Conservation (phyloP, 805 yeast species). For the Pichia gijzeniarum region DNA sequence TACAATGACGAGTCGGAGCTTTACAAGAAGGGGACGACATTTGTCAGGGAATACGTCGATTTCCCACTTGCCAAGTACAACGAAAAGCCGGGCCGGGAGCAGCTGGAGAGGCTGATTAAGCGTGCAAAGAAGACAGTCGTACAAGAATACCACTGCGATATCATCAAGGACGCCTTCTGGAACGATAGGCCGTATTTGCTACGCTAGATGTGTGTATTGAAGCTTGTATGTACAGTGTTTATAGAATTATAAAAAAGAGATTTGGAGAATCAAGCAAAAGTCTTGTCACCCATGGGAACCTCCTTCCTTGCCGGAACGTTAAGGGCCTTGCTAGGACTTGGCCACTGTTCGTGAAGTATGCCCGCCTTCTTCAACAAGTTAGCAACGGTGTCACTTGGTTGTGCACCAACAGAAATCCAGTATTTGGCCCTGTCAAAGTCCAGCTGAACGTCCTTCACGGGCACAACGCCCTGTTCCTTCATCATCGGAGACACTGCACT, state of each 20-base stretch:
- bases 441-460: slow-evolving; percentile 71
- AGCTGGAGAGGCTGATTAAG: slow-evolving; percentile 41
- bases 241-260: neutral
- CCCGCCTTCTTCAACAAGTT: slow-evolving; percentile 76
- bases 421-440: slow-evolving; percentile 89
- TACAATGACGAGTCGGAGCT: slow-evolving; percentile 89
- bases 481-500: slow-evolving; percentile 60
- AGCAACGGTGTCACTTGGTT: slow-evolving; percentile 77
- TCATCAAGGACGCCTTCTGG: slow-evolving; percentile 66
- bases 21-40: slow-evolving; percentile 74
- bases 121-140: slow-evolving; percentile 43
- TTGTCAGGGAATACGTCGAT: slow-evolving; percentile 41
- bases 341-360: slow-evolving; percentile 54
- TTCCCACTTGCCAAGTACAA: slow-evolving; percentile 2
- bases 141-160: slow-evolving; percentile 46
- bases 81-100: slow-evolving; percentile 37
- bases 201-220: slow-evolving; percentile 2
- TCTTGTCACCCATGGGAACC: slow-evolving; percentile 20
- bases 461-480: slow-evolving; percentile 45
- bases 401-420: slow-evolving; percentile 98
- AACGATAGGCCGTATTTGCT: slow-evolving; percentile 34
- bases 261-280: slow-evolving; percentile 17
- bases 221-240: slow-evolving; percentile 4
- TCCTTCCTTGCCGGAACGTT: slow-evolving; percentile 18
- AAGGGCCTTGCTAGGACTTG: slow-evolving; percentile 36